Evolutionary conservation across 169 alveolate species (phyloP).

Genomic region (Plasmodium billcollinsi): DNA sequence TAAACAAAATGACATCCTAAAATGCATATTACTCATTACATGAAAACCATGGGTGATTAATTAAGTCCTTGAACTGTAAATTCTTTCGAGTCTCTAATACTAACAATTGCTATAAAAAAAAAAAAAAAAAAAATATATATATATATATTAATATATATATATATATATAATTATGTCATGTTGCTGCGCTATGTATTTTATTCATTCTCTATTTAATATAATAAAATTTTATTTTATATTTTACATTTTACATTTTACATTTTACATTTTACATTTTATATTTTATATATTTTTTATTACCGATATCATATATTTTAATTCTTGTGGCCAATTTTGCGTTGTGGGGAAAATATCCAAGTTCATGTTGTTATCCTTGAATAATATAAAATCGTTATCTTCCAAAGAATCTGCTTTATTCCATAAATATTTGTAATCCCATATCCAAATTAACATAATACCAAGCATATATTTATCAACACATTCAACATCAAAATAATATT

Average conservation of each 20-base stretch:
- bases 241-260: too few species aligned
- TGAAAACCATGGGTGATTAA: constrained; percentile 64
- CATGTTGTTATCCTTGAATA: constrained; percentile 34
- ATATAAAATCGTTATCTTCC: constrained; percentile 79
- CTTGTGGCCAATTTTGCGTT: constrained; percentile 57
- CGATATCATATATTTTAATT: constrained; percentile 25
- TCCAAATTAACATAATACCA: constrained; percentile 83
- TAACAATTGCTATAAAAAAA: constrained; percentile 22
- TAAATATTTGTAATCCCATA: constrained; percentile 87
- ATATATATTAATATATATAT: neutral
- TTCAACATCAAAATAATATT: constrained; percentile 82
- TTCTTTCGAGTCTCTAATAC: constrained; percentile 24
- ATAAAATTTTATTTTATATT: too few species aligned
- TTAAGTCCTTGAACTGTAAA: constrained; percentile 42
- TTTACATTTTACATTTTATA: too few species aligned
- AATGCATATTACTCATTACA: constrained; percentile 1
- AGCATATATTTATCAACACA: constrained; percentile 81
- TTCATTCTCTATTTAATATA: too few species aligned
- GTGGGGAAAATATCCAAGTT: constrained; percentile 37
- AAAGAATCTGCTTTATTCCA: constrained; percentile 85
- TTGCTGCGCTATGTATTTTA: neutral
- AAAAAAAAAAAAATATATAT: too few species aligned
- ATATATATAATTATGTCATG: neutral
- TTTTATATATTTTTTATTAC: neutral
- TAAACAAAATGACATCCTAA: too few species aligned